phyloP scores from a whole-genome alignment of 768 basidiomycete species.

The Leccinellum albellum region DNA sequence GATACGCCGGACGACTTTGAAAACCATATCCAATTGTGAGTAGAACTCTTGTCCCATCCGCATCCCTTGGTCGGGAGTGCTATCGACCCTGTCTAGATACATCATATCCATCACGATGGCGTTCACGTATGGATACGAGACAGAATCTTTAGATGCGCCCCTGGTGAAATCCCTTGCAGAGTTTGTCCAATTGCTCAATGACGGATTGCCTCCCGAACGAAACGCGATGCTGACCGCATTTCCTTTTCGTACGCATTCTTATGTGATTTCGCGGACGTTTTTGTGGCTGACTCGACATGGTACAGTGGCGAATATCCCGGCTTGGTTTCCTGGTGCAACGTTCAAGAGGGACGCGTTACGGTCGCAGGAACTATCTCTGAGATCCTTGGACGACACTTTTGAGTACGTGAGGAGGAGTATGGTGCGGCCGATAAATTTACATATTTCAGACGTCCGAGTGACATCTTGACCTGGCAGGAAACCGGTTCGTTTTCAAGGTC shows the following conservation, averaged over 20 bases:
- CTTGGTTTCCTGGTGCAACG: conserved; percentile 29
- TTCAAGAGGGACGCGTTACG: conserved; percentile 28
- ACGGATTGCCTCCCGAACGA: conserved; percentile 24
- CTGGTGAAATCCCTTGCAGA: conserved; percentile 26
- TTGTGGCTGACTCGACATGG: conserved; percentile 1
- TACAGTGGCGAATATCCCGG: conserved; percentile 26
- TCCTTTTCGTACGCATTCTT: conserved; percentile 24
- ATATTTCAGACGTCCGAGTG: not conserved
- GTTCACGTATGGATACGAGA: conserved; percentile 29
- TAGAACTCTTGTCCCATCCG: not conserved
- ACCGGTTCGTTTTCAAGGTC: conserved; percentile 24
- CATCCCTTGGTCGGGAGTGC: not conserved
- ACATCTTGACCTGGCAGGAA: conserved; percentile 12
- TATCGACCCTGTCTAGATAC: conserved; percentile 16
- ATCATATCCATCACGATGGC: conserved; percentile 32
- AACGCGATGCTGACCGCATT: conserved; percentile 27
- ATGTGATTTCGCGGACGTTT: not conserved
- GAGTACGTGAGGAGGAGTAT: conserved; percentile 26
- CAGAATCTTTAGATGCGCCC: conserved; percentile 23
- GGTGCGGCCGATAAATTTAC: conserved; percentile 12
- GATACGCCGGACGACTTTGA: conserved; percentile 24
- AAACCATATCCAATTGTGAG: conserved; percentile 23
- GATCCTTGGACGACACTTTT: conserved; percentile 24
- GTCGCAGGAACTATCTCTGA: conserved; percentile 25
- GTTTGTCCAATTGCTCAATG: conserved; percentile 19